Conservation (phyloP, 2,329 filamentous ascomycete species). For the Xylaria sp. region DNA sequence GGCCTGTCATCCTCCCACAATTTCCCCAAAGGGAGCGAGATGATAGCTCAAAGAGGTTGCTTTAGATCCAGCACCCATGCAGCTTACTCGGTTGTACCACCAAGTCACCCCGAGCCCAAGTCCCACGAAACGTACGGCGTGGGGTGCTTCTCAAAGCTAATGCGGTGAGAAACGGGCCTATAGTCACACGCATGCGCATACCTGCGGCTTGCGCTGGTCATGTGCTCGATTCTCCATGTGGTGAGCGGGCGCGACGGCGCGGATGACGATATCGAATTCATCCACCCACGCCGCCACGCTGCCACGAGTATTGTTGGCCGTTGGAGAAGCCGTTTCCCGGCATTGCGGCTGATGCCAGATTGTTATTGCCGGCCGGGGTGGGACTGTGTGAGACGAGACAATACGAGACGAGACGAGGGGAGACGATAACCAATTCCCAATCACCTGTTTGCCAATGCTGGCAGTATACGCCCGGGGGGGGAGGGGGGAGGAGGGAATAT, state of each 20-base stretch:
- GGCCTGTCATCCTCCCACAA: not conserved
- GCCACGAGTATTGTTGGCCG: slow-evolving; percentile 9
- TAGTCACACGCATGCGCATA: slow-evolving; percentile 31
- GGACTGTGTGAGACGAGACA: slow-evolving; percentile 15
- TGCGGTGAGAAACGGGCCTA: slow-evolving; percentile 31
- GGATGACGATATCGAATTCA: slow-evolving; percentile 13
- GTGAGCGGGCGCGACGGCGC: slow-evolving; percentile 28
- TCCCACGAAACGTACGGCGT: slow-evolving; percentile 14
- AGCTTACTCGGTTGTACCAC: slow-evolving; percentile 27
- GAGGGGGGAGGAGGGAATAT: too few species aligned
- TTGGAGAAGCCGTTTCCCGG: slow-evolving; percentile 11
- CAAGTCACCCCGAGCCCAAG: slow-evolving; percentile 16
- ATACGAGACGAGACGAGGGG: too few species aligned
- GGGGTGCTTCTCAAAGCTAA: slow-evolving; percentile 17
- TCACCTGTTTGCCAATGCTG: slow-evolving; percentile 3
- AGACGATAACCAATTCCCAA: not conserved
- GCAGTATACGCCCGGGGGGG: not conserved
- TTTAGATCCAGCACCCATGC: slow-evolving; percentile 14
- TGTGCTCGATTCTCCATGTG: slow-evolving; percentile 35
- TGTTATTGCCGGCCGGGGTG: slow-evolving; percentile 10
- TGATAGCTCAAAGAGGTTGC: slow-evolving; percentile 13
- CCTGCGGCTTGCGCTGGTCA: slow-evolving; percentile 31
- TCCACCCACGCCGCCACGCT: not conserved
- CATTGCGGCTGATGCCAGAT: slow-evolving; percentile 27
- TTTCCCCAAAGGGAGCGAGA: slow-evolving; percentile 19